A percentile compares a stretch with the other conserved stretches of the same genome.
phyloP scores from a whole-genome alignment of 345 rosid species.

The Eucalyptus sp. region DNA sequence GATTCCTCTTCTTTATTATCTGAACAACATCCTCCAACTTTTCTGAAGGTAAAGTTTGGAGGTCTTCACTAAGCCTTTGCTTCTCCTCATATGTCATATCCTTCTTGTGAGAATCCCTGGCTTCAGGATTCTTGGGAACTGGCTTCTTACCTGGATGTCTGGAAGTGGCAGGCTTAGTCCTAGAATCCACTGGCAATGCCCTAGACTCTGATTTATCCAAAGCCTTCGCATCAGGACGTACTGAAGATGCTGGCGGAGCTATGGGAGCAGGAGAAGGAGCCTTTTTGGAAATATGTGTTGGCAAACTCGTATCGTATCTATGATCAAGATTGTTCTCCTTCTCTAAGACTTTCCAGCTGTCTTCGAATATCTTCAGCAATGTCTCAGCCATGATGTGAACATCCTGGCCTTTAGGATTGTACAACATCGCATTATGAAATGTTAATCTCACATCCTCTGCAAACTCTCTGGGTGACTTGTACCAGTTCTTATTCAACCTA shows the following conservation, averaged over 20 bases:
- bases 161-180: background rate
- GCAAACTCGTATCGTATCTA: constrained; percentile 8
- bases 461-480: constrained; percentile 61
- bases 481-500: constrained; percentile 51
- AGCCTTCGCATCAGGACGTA: constrained; percentile 1
- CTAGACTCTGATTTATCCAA: constrained; percentile 38
- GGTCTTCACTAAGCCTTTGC: constrained; percentile 56
- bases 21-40: constrained; percentile 62
- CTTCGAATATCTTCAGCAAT: constrained; percentile 52
- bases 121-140: constrained; percentile 29
- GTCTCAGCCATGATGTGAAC: constrained; percentile 66
- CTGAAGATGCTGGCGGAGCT: constrained; percentile 2
- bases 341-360: constrained; percentile 44
- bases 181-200: constrained; percentile 19
- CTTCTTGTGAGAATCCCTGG: constrained; percentile 25
- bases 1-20: constrained; percentile 74
- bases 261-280: constrained; percentile 1
- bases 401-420: constrained; percentile 82
- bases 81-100: constrained; percentile 81
- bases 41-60: constrained; percentile 72
- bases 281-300: constrained; percentile 10
- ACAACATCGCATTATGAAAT: constrained; percentile 70
- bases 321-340: constrained; percentile 16
- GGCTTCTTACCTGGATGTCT: constrained; percentile 10
- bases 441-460: constrained; percentile 84